Conservation (phyloP, 768 basidiomycete species). For the Tricholoma matsutake region DNA sequence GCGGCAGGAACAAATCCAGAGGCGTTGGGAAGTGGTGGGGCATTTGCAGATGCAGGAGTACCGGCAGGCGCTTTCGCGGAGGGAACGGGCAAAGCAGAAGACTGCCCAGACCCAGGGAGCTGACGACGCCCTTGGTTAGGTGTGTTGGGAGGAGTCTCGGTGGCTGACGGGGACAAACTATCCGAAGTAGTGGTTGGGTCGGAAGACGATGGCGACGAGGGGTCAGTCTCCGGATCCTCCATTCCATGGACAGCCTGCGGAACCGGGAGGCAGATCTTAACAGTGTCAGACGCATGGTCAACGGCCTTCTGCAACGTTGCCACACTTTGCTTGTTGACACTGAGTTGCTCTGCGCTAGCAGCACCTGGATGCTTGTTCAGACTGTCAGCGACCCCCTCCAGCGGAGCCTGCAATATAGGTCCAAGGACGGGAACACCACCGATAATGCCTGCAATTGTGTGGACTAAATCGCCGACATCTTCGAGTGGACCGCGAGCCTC, state of each 20-base stretch:
- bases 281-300: not conserved
- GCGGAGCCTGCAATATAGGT: not conserved
- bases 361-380: too few species aligned
- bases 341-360: not conserved
- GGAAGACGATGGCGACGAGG: not conserved
- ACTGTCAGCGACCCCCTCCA: not conserved
- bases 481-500: not conserved
- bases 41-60: not conserved
- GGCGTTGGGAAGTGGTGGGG: not conserved
- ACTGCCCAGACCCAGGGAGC: not conserved
- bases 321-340: not conserved
- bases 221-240: constrained; percentile 2
- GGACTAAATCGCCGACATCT: not conserved
- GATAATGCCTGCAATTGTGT: not conserved
- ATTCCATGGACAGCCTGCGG: not conserved
- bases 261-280: not conserved
- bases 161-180: constrained; percentile 1
- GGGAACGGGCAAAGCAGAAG: not conserved
- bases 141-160: not conserved
- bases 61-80: not conserved
- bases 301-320: not conserved
- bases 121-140: not conserved
- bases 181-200: constrained; percentile 1
- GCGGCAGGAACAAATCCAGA: not conserved
- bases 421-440: not conserved